Conservation (phyloP, 768 basidiomycete genomes). For the Trametes gibbosa region DNA sequence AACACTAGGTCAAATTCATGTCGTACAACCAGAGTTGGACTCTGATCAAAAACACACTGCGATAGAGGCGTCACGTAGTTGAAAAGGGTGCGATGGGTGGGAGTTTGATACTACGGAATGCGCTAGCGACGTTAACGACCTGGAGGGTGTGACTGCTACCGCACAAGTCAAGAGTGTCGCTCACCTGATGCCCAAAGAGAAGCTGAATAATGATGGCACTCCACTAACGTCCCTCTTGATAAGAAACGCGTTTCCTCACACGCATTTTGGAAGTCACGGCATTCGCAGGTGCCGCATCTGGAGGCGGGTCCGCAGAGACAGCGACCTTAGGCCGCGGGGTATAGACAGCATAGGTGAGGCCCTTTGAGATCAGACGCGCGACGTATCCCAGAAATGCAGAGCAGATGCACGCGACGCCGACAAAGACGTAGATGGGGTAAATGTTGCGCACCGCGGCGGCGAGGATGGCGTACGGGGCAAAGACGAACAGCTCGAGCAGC, state of each 20-base stretch:
- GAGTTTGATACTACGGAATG: no score
- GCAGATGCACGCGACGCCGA: constrained; percentile 21
- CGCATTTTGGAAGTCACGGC: constrained; percentile 3
- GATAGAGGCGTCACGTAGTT: no score
- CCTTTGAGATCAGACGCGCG: constrained; percentile 13
- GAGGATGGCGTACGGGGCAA: constrained; percentile 42
- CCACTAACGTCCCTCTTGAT: constrained; percentile 10
- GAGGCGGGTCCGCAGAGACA: not conserved
- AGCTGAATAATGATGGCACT: no score
- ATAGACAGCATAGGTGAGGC: constrained; percentile 15
- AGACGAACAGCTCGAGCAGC: constrained; percentile 40
- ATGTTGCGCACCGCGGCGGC: constrained; percentile 12
- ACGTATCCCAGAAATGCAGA: constrained; percentile 18
- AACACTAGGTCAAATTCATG: no score
- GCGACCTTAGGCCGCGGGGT: not conserved
- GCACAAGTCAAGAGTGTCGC: no score
- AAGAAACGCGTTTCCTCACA: constrained; percentile 13
- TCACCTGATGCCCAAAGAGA: no score
- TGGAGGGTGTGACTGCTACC: no score
- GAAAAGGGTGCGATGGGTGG: no score
- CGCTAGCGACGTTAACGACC: no score
- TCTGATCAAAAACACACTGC: no score
- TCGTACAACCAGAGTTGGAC: no score
- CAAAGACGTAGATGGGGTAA: constrained; percentile 29
- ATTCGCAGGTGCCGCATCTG: not conserved